Base-by-base conservation (phyloP, 352 stramenopile genomes). In the Pythium graminicola region DNA sequence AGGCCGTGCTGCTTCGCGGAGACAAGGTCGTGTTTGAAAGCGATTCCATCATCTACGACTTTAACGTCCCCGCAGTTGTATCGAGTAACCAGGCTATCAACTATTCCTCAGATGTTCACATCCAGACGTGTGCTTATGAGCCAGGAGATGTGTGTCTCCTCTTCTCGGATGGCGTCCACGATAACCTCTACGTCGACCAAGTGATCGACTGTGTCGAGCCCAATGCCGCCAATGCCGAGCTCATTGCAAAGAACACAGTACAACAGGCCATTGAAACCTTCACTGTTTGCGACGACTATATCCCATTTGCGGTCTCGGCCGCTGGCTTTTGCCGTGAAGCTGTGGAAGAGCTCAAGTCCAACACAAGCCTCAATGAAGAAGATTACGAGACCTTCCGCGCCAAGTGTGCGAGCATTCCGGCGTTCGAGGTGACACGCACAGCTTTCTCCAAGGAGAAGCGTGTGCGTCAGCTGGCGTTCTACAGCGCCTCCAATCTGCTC, bases 31-130 rank as follows among this genome's bases (percentile, higher is more conserved):
- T 92, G 43, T 94, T 92, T 44, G 83, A 94, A 57, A 92, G 81
- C 54, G 83, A 94, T 62, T 90, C 83, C 17, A 89, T 92, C 50
- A 86, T 94, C 54, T 94, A 94, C 73, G 83, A 92, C 61, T 94
- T 94, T 67, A 94, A 94, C 57, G 84, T 94, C 17, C 84, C 84
- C 0, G 84, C 84, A 0, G 84, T 94, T 28, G 84, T 94, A 7
- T 91, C 79, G 14, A 94, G 75, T 57, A 89, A 92, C 61, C 73
- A 90, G 54, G 59, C 79, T 6, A 90, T 92, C 51, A 91, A 92
- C 64, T 94, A 93, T 52, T 54, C 64, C 1, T 69, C 68, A 16
- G 73, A 86, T 11, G 69, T 90, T 38, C 64, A 86, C 52, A 73
- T 94, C 40, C 77, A 94, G 69, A 74, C 67, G 14, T 86, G 80